Base-by-base conservation (phyloP, 139 green algal genomes). In the Coelastrella sp. region DNA sequence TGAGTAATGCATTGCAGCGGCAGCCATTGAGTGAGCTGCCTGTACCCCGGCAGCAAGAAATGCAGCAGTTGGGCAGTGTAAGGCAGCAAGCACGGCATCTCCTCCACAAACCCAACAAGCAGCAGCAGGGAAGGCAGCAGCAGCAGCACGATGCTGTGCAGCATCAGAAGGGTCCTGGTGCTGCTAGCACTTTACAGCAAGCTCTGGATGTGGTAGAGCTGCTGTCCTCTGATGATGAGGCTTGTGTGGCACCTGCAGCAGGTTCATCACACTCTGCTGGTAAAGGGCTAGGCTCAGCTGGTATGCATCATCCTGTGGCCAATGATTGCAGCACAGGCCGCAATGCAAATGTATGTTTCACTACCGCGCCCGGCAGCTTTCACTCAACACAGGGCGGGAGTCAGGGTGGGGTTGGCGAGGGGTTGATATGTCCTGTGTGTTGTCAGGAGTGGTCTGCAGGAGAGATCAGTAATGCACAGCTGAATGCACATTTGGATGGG, bases 401-500 rank as follows among this genome's bases (percentile, higher is more conserved):
- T 47, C 32, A 3, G n/a, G 59, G n/a, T 75, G 59, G 2, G 59
- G 59, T 0, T 75, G 59, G 32, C 6, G 77, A 13, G 23, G 47
- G 2, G 11, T 2, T 88, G 80, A 22, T 77, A 23, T 77, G 83
- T 58, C 83, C 83, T 54, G 68, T 80, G 7, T 88, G 83, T 56
- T 88, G 83, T 59, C 68, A 71, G 20, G 83, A 80, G 54, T 88
- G 82, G 82, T 14, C n/a, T 47, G 56, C 64, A 20, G 82, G 65
- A 20, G 65, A 87, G 82, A 73, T 88, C 13, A 80, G 54, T 7
- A 68, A 66, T 60, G 47, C 13, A 4, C 19, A 73, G 8, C 68
- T 88, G 7, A 71, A 88, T 68, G 83, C 83, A 7, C 83, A 88
- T 19, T 8, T 88, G 66, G 83, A 88, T 78, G 47, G 20, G 16